These are phyloP conservation scores for Rhynchosporium graminicola DNA, from an alignment of 2,329 filamentous ascomycete genomes.

Conservation along the genomic window DNA sequence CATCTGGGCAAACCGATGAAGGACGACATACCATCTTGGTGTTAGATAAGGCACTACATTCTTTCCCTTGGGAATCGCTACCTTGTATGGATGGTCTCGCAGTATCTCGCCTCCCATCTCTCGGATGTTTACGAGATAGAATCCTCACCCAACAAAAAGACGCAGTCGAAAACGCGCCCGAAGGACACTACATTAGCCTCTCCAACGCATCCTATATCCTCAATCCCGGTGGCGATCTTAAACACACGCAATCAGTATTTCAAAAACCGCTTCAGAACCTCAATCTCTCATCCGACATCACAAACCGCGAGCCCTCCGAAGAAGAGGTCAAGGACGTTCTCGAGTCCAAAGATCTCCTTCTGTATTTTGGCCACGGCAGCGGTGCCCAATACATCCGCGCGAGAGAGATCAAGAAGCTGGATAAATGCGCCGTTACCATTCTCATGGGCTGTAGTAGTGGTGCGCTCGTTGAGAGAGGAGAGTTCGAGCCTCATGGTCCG, in stretches of 20 bases:
- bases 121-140: conserved; percentile 77
- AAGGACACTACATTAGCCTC: conserved; percentile 58
- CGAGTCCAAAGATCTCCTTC: conserved; percentile 66
- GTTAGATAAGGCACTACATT: conserved; percentile 85
- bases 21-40: conserved; percentile 79
- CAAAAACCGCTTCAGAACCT: conserved; percentile 65
- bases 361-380: conserved; percentile 96
- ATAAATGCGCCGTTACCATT: conserved; percentile 77
- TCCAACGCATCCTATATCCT: conserved; percentile 74
- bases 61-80: conserved; percentile 94
- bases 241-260: conserved; percentile 76
- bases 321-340: conserved; percentile 73
- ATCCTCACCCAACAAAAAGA: conserved; percentile 50
- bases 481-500: conserved; percentile 88
- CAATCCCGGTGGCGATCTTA: conserved; percentile 84
- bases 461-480: conserved; percentile 74
- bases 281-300: conserved; percentile 68
- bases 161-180: conserved; percentile 22
- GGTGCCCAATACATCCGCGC: conserved; percentile 92
- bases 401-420: conserved; percentile 76
- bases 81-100: conserved; percentile 79
- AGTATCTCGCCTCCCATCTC: conserved; percentile 84
- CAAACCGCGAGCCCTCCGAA: conserved; percentile 71
- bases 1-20: conserved; percentile 41
- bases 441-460: conserved; percentile 95